Percentiles rank a stretch among this genome's conserved stretches.
Conservation (phyloP, 768 basidiomycete species). For the Xerocomus potaroensis region DNA sequence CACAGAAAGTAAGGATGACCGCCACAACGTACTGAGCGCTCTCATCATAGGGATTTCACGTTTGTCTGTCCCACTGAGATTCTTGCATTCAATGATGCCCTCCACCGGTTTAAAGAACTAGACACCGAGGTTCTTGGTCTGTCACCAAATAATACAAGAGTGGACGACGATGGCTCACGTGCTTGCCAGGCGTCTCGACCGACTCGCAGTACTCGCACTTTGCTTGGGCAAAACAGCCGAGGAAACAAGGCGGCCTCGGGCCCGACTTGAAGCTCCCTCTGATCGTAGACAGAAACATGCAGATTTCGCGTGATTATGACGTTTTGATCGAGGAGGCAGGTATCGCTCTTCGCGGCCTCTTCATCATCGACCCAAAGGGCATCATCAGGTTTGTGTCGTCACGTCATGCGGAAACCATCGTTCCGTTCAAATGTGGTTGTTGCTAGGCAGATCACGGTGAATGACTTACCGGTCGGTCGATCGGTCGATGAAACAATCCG, state of each 20-base stretch:
- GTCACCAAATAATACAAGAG: slow-evolving; percentile 8
- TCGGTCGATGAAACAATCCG: slow-evolving; percentile 92
- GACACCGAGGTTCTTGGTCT: slow-evolving; percentile 74
- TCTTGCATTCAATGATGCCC: slow-evolving; percentile 88
- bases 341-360: slow-evolving; percentile 81
- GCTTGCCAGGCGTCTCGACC: slow-evolving; percentile 63
- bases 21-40: neutral
- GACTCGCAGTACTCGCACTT: slow-evolving; percentile 88
- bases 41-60: slow-evolving; percentile 65
- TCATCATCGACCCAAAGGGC: slow-evolving; percentile 85
- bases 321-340: slow-evolving; percentile 87
- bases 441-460: slow-evolving; percentile 75
- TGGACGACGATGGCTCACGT: neutral
- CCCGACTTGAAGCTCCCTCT: slow-evolving; percentile 84
- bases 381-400: slow-evolving; percentile 48
- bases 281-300: slow-evolving; percentile 74
- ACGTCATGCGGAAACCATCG: neutral
- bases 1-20: neutral
- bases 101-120: slow-evolving; percentile 67
- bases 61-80: slow-evolving; percentile 96
- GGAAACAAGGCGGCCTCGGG: slow-evolving; percentile 86
- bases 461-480: slow-evolving; percentile 93
- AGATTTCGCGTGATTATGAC: slow-evolving; percentile 80
- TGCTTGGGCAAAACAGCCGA: slow-evolving; percentile 79
- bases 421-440: neutral